These are phyloP conservation scores for Moelleriella libera DNA, from an alignment of 2,329 filamentous ascomycete genomes.

Conservation along the genomic window DNA sequence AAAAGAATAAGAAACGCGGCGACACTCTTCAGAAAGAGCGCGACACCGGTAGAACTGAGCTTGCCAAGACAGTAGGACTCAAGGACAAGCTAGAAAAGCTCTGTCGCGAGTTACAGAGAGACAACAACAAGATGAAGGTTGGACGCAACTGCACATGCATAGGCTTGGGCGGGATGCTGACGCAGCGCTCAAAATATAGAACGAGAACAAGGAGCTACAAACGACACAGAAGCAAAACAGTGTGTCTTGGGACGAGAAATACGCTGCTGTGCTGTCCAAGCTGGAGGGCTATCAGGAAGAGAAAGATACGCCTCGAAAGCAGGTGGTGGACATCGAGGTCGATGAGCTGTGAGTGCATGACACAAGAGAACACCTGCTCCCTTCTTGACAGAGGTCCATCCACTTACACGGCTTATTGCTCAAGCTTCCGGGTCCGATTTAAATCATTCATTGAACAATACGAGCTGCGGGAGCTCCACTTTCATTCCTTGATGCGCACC, in stretches of 20 bases:
- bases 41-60: conserved; percentile 73
- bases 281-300: conserved; percentile 81
- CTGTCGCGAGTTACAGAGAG: conserved; percentile 83
- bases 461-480: conserved; percentile 87
- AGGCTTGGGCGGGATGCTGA: conserved; percentile 9
- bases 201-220: conserved; percentile 85
- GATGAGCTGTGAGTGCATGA: conserved; percentile 61
- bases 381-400: background rate
- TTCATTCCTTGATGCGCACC: conserved; percentile 78
- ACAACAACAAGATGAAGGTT: conserved; percentile 98
- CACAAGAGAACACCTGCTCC: background rate
- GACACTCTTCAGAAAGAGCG: conserved; percentile 95
- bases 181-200: conserved; percentile 28
- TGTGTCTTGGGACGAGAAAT: conserved; percentile 70
- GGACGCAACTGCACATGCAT: conserved; percentile 8
- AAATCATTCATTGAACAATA: conserved; percentile 96
- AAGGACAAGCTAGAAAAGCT: conserved; percentile 97
- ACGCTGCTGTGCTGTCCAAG: conserved; percentile 66
- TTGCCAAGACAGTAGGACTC: conserved; percentile 78
- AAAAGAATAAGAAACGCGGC: conserved; percentile 89
- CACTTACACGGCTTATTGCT: conserved; percentile 3
- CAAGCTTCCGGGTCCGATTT: conserved; percentile 69
- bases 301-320: conserved; percentile 69
- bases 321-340: conserved; percentile 70
- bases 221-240: conserved; percentile 75